Evolutionary conservation across 2,329 filamentous ascomycete genomes (phyloP).

Genomic region (Fusarium zealandicum): DNA sequence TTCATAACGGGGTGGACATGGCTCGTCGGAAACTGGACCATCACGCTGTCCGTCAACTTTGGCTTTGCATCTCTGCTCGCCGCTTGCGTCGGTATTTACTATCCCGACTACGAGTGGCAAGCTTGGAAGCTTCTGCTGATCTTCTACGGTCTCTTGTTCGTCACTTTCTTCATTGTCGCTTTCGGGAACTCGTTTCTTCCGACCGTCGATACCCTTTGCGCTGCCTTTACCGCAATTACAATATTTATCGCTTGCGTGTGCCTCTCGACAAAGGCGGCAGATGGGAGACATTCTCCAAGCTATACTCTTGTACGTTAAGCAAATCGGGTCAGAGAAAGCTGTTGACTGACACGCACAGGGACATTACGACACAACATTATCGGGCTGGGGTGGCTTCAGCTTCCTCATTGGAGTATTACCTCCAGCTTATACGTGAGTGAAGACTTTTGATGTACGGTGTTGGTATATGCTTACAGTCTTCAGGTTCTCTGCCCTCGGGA

Average conservation of each 20-base stretch:
- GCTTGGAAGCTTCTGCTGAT: slow-evolving; percentile 77
- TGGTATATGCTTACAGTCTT: background rate
- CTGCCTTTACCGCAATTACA: slow-evolving; percentile 69
- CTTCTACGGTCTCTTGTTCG: slow-evolving; percentile 70
- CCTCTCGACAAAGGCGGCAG: slow-evolving; percentile 67
- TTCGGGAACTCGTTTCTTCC: slow-evolving; percentile 66
- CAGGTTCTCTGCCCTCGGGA: slow-evolving; percentile 56
- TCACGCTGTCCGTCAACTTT: slow-evolving; percentile 73
- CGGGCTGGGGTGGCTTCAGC: slow-evolving; percentile 72
- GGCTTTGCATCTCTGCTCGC: slow-evolving; percentile 73
- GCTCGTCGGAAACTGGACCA: slow-evolving; percentile 73
- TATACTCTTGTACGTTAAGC: slow-evolving; percentile 32
- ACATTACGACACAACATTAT: slow-evolving; percentile 70
- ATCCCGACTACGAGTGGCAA: slow-evolving; percentile 64
- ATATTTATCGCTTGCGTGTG: slow-evolving; percentile 65
- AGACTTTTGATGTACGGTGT: accelerated
- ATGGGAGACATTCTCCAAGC: slow-evolving; percentile 63
- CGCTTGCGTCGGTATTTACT: slow-evolving; percentile 69
- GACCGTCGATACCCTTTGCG: slow-evolving; percentile 75
- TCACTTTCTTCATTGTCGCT: slow-evolving; percentile 71
- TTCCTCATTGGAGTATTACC: slow-evolving; percentile 62
- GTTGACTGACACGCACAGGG: slow-evolving; percentile 54
- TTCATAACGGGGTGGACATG: slow-evolving; percentile 80
- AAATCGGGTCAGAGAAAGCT: accelerated
- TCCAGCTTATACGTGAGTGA: slow-evolving; percentile 46